These are phyloP conservation scores for Aureobasidium lini DNA, from an alignment of 2,329 filamentous ascomycete genomes.

Conservation along the genomic window DNA sequence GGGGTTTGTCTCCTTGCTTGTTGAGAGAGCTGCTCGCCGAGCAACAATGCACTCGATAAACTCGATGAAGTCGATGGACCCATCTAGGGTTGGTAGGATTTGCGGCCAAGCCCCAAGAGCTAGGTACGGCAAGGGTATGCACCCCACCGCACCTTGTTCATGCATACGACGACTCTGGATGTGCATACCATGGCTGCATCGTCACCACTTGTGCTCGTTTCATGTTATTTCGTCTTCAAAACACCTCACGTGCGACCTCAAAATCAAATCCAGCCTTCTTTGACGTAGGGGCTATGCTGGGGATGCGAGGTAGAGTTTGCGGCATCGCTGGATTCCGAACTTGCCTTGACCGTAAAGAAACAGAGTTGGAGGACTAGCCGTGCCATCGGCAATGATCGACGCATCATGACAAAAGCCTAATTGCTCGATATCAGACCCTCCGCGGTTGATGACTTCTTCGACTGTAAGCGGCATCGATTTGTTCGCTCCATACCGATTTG, in stretches of 20 bases:
- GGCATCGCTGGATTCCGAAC: neutral
- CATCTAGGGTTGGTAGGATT: neutral
- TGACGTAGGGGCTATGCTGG: neutral
- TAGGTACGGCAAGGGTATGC: neutral
- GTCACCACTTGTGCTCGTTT: neutral
- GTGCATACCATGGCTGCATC: constrained; percentile 1
- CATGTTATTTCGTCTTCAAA: neutral
- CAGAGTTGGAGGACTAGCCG: neutral
- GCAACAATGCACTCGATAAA: constrained; percentile 3
- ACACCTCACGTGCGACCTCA: neutral
- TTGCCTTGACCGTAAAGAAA: neutral
- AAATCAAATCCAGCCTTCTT: neutral
- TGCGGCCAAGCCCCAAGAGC: neutral
- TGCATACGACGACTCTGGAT: constrained; percentile 2
- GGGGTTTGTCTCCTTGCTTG: neutral
- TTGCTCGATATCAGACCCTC: constrained; percentile 7
- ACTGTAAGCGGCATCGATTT: neutral
- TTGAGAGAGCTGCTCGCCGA: neutral
- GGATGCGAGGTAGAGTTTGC: constrained; percentile 1
- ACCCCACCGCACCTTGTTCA: neutral
- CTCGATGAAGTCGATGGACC: constrained; percentile 2
- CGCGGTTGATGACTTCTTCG: neutral
- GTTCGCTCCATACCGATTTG: neutral
- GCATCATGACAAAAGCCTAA: constrained; percentile 12
- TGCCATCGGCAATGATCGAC: constrained; percentile 8